Percentiles rank a stretch among this genome's conserved stretches.
phyloP scores from a whole-genome alignment of 2,329 filamentous ascomycete genomes.

The Ophiocordyceps robertsii region DNA sequence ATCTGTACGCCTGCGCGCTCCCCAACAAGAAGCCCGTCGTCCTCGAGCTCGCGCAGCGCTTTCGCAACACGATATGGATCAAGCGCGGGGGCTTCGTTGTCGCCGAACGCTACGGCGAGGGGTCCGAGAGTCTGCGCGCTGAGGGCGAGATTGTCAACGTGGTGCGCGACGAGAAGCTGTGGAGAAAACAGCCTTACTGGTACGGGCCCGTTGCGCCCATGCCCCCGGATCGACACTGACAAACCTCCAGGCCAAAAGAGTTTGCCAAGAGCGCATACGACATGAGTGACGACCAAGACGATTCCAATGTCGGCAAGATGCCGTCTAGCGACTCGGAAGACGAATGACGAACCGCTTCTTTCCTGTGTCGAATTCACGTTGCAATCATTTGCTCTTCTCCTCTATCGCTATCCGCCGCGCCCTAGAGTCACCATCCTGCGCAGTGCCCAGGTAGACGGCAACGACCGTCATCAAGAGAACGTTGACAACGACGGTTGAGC shows the following conservation, averaged over 20 bases:
- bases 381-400: constrained; percentile 17
- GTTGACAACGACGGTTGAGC: constrained; percentile 51
- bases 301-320: constrained; percentile 73
- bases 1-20: constrained; percentile 67
- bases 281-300: constrained; percentile 58
- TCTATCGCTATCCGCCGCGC: constrained; percentile 3
- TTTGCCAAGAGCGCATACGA: constrained; percentile 54
- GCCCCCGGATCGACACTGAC: constrained; percentile 7
- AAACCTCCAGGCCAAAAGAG: constrained; percentile 54
- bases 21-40: constrained; percentile 53
- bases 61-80: constrained; percentile 89
- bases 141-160: constrained; percentile 86
- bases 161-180: constrained; percentile 78
- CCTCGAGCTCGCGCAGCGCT: constrained; percentile 71
- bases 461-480: constrained; percentile 54
- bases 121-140: constrained; percentile 63
- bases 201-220: constrained; percentile 17
- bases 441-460: constrained; percentile 45
- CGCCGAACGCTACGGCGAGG: constrained; percentile 51
- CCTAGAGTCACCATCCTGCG: constrained; percentile 4
- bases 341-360: constrained; percentile 23
- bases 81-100: constrained; percentile 80
- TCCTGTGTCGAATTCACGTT: background rate
- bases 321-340: constrained; percentile 71
- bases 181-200: constrained; percentile 87